These are phyloP conservation scores for Hypoxylon sp. DNA, from an alignment of 2,329 filamentous ascomycete species.

Conservation along the genomic window DNA sequence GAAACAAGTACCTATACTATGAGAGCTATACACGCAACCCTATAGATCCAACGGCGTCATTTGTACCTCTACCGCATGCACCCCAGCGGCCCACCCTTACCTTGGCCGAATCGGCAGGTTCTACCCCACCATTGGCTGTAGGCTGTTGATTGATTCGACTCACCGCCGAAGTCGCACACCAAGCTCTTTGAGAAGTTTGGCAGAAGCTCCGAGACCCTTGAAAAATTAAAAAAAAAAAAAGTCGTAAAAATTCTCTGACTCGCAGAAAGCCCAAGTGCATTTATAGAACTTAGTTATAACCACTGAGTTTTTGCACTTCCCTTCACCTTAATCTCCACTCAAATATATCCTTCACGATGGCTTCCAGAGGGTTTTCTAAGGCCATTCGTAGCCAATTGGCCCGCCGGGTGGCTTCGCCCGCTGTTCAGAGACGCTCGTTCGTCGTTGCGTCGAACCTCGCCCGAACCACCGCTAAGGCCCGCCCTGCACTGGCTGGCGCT, in stretches of 20 bases:
- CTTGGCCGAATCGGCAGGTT: slow-evolving; percentile 31
- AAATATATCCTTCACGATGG: slow-evolving; percentile 72
- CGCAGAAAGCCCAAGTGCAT: slow-evolving; percentile 12
- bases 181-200: slow-evolving; percentile 26
- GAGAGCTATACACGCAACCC: neutral
- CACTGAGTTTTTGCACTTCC: slow-evolving; percentile 47
- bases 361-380: slow-evolving; percentile 81
- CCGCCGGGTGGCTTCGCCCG: slow-evolving; percentile 74
- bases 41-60: neutral
- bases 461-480: slow-evolving; percentile 65
- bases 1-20: slow-evolving; percentile 13
- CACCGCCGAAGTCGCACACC: slow-evolving; percentile 53
- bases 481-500: slow-evolving; percentile 60
- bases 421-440: slow-evolving; percentile 74
- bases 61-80: slow-evolving; percentile 29
- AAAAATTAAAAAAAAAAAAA: slow-evolving; percentile 27
- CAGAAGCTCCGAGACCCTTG: slow-evolving; percentile 37
- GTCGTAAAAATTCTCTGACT: slow-evolving; percentile 27
- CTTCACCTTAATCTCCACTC: slow-evolving; percentile 54
- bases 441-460: slow-evolving; percentile 71
- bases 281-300: slow-evolving; percentile 29
- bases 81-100: slow-evolving; percentile 18
- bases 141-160: slow-evolving; percentile 46
- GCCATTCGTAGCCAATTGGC: slow-evolving; percentile 74
- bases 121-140: slow-evolving; percentile 44